Percentiles rank a stretch among this genome's conserved stretches.
Evolutionary conservation across 805 yeast species (phyloP).

Genomic region (Candida nitratophila): DNA sequence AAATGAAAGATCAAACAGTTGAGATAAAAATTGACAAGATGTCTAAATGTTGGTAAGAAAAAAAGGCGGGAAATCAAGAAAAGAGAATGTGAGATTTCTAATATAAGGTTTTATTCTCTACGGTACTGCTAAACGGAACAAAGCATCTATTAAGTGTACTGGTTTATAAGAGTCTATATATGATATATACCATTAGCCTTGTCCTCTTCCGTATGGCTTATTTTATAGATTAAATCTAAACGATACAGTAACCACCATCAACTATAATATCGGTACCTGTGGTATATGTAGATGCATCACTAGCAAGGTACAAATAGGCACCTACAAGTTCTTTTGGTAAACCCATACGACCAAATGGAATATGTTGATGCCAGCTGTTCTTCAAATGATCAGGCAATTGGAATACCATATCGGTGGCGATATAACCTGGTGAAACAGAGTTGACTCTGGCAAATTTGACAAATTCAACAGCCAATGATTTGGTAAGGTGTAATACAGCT

Average conservation of each 20-base stretch:
- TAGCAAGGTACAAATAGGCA: slow-evolving; percentile 72
- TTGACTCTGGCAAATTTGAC: slow-evolving; percentile 83
- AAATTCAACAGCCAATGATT: slow-evolving; percentile 83
- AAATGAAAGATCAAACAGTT: no score
- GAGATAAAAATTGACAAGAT: no score
- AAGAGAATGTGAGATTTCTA: no score
- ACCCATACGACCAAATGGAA: slow-evolving; percentile 73
- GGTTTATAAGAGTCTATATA: no score
- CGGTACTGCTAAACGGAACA: no score
- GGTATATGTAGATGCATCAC: slow-evolving; percentile 73
- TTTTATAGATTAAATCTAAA: slow-evolving; percentile 19
- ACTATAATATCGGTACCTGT: slow-evolving; percentile 72
- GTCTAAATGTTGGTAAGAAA: no score
- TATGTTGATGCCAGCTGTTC: slow-evolving; percentile 41
- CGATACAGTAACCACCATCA: slow-evolving; percentile 70
- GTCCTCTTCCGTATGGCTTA: no score
- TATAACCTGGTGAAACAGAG: slow-evolving; percentile 82
- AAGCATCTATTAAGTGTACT: no score
- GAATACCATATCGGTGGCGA: slow-evolving; percentile 59
- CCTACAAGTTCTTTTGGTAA: slow-evolving; percentile 69
- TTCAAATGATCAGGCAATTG: slow-evolving; percentile 36
- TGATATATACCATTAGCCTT: no score
- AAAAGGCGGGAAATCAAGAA: no score
- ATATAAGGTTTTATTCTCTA: no score
- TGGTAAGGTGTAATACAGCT: slow-evolving; percentile 67